These are phyloP conservation scores for Claviceps spartinae DNA, from an alignment of 2,329 filamentous ascomycete genomes.

Conservation along the genomic window DNA sequence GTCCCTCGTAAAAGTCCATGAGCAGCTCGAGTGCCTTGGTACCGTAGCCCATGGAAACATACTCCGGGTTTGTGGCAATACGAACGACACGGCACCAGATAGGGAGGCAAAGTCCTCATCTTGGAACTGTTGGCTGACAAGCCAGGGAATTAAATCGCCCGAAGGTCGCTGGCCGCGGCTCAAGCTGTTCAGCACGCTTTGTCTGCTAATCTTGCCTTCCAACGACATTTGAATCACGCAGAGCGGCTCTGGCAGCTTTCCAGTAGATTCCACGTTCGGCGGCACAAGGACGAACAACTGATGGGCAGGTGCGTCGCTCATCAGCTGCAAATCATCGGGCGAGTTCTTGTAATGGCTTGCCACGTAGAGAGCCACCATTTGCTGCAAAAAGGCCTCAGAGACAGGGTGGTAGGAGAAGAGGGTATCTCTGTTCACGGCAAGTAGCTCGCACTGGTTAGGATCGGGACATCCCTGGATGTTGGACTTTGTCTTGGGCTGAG, in stretches of 20 bases:
- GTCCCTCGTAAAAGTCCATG: constrained; percentile 81
- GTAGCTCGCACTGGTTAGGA: constrained; percentile 78
- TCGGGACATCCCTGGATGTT: constrained; percentile 72
- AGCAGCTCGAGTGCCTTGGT: constrained; percentile 77
- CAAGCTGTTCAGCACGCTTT: constrained; percentile 81
- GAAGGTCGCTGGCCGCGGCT: constrained; percentile 79
- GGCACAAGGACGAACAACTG: constrained; percentile 90
- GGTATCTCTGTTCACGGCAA: constrained; percentile 92
- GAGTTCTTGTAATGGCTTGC: constrained; percentile 97
- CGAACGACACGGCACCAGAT: constrained; percentile 86
- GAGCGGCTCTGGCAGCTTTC: constrained; percentile 77
- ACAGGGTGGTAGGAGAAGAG: constrained; percentile 97
- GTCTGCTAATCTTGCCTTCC: constrained; percentile 86
- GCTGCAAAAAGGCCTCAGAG: constrained; percentile 91
- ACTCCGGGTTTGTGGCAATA: constrained; percentile 94
- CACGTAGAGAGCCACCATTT: constrained; percentile 96
- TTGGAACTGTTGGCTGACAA: constrained; percentile 95
- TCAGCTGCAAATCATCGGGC: constrained; percentile 92
- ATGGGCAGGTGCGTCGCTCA: constrained; percentile 95
- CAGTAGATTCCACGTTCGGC: constrained; percentile 63
- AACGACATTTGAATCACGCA: constrained; percentile 90
- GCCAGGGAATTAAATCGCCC: constrained; percentile 92
- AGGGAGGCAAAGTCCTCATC: constrained; percentile 91
- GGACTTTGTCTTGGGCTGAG: constrained; percentile 63
- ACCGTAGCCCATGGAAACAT: constrained; percentile 84